phyloP scores from a whole-genome alignment of 331 rosid species.

The Arachis monticola region DNA sequence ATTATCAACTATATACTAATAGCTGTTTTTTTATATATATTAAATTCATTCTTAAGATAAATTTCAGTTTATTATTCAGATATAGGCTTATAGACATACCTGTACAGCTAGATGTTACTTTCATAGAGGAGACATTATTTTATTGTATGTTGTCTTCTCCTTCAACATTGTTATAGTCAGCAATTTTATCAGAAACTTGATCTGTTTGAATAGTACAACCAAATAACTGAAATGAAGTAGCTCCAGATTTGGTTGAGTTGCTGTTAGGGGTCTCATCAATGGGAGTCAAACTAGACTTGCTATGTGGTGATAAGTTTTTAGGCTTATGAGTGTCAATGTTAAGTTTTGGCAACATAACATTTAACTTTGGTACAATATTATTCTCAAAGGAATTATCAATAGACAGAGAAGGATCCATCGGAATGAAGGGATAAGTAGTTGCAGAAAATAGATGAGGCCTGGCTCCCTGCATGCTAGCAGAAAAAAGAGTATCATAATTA shows the following conservation, averaged over 20 bases:
- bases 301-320: too few species aligned
- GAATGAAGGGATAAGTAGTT: too few species aligned
- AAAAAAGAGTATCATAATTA: conserved; percentile 53
- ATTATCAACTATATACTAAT: not conserved
- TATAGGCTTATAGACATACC: conserved; percentile 41
- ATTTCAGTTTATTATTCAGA: not conserved
- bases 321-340: too few species aligned
- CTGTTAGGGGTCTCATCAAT: conserved; percentile 46
- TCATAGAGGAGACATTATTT: too few species aligned
- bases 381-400: too few species aligned
- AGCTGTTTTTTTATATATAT: not conserved
- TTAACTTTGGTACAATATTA: too few species aligned
- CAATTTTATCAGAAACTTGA: conserved; percentile 47
- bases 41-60: conserved; percentile 10
- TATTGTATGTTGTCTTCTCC: too few species aligned
- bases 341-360: too few species aligned
- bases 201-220: conserved; percentile 58
- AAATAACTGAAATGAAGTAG: conserved; percentile 64
- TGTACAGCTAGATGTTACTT: conserved; percentile 40
- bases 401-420: too few species aligned
- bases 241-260: conserved; percentile 49
- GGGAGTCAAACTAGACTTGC: conserved; percentile 36
- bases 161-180: conserved; percentile 27
- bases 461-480: conserved; percentile 92
- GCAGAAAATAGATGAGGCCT: too few species aligned